Conservation (phyloP, 345 rosid species). For the Xanthoceras sorbifolium region DNA sequence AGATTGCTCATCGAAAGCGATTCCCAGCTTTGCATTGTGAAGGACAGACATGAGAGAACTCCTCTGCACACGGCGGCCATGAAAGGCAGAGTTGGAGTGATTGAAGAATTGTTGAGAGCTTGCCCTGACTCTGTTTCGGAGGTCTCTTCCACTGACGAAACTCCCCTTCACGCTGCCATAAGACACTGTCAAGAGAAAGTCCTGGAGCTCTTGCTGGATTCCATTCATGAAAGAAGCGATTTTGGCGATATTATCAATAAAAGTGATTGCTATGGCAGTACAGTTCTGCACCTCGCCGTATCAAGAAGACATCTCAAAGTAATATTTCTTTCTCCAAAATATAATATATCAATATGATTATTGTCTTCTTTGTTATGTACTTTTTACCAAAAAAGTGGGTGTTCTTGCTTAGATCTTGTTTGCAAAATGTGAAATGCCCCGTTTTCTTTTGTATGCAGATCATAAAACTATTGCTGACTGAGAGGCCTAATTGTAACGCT, state of each 20-base stretch:
- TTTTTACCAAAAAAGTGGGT: no score
- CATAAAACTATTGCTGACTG: not conserved
- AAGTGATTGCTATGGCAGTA: not conserved
- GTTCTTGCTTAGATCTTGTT: no score
- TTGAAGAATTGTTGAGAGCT: not conserved
- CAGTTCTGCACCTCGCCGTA: not conserved
- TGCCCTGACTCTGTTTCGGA: not conserved
- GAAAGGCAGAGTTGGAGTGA: not conserved
- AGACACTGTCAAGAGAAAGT: not conserved
- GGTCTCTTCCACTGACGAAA: not conserved
- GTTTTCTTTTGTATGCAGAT: constrained; percentile 6
- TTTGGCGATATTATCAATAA: not conserved
- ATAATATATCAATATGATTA: no score
- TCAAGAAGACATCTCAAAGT: not conserved
- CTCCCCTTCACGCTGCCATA: constrained; percentile 5
- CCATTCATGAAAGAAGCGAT: not conserved
- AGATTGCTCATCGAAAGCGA: not conserved
- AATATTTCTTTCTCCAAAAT: not conserved
- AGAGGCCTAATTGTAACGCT: not conserved
- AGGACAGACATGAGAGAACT: not conserved
- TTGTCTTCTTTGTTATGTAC: no score
- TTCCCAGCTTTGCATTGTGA: not conserved
- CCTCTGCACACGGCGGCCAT: constrained; percentile 8
- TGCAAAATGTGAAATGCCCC: no score
- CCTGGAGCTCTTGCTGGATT: not conserved